Evolutionary conservation across 371 early-diverging fungal species (phyloP).

Genomic region (Actinomortierella ambigua): DNA sequence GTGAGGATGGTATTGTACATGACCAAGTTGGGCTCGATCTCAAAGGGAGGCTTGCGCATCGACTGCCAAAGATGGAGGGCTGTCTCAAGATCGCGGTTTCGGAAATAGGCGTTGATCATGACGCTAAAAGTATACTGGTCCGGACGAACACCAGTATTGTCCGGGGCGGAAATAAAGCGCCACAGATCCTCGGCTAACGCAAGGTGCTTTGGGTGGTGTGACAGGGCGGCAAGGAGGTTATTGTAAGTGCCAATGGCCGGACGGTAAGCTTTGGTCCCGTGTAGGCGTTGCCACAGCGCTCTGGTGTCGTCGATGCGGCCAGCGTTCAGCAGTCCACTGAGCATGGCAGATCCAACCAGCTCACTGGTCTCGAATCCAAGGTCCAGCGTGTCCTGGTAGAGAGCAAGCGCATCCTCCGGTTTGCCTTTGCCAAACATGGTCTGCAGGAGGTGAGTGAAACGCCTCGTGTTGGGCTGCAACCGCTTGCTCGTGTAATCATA

Average conservation of each 20-base stretch:
- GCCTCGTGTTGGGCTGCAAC: constrained; percentile 23
- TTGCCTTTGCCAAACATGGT: constrained; percentile 5
- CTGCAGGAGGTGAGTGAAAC: constrained; percentile 18
- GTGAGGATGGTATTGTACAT: constrained; percentile 19
- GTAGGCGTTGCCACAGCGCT: constrained; percentile 10
- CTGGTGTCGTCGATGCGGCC: constrained; percentile 14
- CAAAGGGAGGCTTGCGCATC: constrained; percentile 22
- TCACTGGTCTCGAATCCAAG: constrained; percentile 21
- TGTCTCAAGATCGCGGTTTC: constrained; percentile 9
- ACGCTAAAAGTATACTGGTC: constrained; percentile 25
- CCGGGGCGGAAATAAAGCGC: constrained; percentile 4
- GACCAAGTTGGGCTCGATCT: constrained; percentile 12
- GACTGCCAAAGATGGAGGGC: constrained; percentile 22
- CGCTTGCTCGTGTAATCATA: neutral
- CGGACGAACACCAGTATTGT: constrained; percentile 13
- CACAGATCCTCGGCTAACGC: constrained; percentile 15
- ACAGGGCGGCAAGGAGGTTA: constrained; percentile 22
- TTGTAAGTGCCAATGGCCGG: constrained; percentile 9
- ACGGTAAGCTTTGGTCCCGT: neutral
- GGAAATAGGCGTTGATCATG: constrained; percentile 29
- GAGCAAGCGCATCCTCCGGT: constrained; percentile 17
- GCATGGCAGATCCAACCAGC: constrained; percentile 8
- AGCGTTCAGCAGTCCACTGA: constrained; percentile 24
- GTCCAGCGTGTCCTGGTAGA: constrained; percentile 27
- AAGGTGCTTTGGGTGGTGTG: constrained; percentile 15